These are phyloP conservation scores for Claviceps paspali DNA, from an alignment of 2,329 filamentous ascomycete genomes.

Conservation along the genomic window DNA sequence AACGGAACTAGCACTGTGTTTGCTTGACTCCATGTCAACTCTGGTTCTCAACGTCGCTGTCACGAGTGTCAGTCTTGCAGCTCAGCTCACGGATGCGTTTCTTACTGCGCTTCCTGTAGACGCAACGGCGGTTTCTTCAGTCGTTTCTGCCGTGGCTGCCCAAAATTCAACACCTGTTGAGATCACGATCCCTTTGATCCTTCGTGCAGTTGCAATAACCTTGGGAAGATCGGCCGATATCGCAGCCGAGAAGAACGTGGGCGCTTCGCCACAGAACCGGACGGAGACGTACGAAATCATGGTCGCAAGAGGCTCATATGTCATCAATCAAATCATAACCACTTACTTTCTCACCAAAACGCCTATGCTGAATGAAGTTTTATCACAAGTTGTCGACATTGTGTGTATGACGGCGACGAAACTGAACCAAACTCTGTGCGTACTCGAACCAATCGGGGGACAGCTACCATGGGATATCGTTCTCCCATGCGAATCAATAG, in stretches of 20 bases:
- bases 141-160: conserved; percentile 8
- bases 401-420: conserved; percentile 8
- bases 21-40: conserved; percentile 9
- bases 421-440: conserved; percentile 9
- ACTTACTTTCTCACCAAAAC: conserved; percentile 2
- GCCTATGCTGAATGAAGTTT: conserved; percentile 7
- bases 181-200: conserved; percentile 9
- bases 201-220: conserved; percentile 11
- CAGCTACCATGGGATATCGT: conserved; percentile 7
- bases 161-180: conserved; percentile 6
- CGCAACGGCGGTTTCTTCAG: conserved; percentile 6
- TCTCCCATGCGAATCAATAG: conserved; percentile 8
- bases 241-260: neutral
- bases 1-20: conserved; percentile 4
- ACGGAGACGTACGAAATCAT: conserved; percentile 7
- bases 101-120: conserved; percentile 10
- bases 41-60: conserved; percentile 9
- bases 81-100: conserved; percentile 11
- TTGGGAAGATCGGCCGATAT: conserved; percentile 6
- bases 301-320: conserved; percentile 7
- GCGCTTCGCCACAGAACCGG: conserved; percentile 1
- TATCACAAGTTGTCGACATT: conserved; percentile 11
- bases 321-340: conserved; percentile 11
- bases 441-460: conserved; percentile 6
- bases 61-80: conserved; percentile 9